These are phyloP conservation scores for Daucus carota DNA, from an alignment of 129 eudicot genomes.

Conservation along the genomic window DNA sequence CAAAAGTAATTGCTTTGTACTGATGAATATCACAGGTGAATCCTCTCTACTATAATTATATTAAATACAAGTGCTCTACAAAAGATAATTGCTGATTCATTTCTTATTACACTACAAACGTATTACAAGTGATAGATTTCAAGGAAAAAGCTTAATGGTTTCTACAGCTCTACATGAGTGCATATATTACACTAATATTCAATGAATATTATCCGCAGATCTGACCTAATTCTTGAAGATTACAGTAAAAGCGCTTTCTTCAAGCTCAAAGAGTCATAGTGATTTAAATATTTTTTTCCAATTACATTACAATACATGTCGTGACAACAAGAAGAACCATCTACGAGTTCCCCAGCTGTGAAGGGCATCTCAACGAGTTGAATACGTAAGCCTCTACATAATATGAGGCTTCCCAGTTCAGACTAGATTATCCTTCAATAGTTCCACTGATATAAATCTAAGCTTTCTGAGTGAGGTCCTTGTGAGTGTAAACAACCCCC, in stretches of 20 bases:
- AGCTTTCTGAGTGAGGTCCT: conserved; percentile 17
- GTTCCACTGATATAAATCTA: background rate
- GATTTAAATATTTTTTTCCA: background rate
- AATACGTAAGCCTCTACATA: background rate
- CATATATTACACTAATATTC: background rate
- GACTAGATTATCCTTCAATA: background rate
- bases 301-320: conserved; percentile 1
- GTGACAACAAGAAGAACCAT: background rate
- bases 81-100: background rate
- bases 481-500: conserved; percentile 15
- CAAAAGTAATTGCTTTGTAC: too few species aligned
- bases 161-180: background rate
- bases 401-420: background rate
- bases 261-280: background rate
- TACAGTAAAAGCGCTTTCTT: background rate
- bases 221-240: conserved; percentile 6
- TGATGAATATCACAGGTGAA: background rate
- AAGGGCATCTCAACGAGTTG: background rate
- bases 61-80: background rate
- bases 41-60: too few species aligned
- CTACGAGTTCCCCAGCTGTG: background rate
- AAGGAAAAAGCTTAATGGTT: background rate
- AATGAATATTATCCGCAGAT: background rate
- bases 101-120: background rate
- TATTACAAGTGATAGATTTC: background rate